Evolutionary conservation across 2,329 filamentous ascomycete genomes (phyloP), one percentile per base, ranked within the genome.

Genomic region (Orbilia blumenaviensis): DNA sequence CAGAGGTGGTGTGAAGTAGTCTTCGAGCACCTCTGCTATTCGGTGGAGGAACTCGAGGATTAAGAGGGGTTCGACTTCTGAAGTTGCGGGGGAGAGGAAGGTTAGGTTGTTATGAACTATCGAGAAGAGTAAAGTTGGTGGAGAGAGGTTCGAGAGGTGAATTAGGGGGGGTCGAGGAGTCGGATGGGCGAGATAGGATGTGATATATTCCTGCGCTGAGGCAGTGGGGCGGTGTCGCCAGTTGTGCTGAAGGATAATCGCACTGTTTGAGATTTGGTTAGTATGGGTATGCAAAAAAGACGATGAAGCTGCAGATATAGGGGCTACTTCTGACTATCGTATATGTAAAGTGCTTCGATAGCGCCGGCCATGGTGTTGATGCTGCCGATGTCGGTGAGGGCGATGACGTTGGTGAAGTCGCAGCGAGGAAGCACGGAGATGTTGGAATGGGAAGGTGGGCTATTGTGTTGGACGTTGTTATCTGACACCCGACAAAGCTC

Each of bases 261-360:
- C 91, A 84, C 94, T 97, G 79, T 42, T 56, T 8, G 7, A 48
- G 38, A 46, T 9, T 14, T n/a, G n/a, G 66, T 66, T 61, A 71
- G 58, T 44, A 36, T 42, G 12, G 12, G 27, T 18, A 21, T 42
- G 10, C 3, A 64, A 69, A 76, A 23, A 34, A 21, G 16, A 46
- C 41, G 76, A 78, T 71, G 67, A 44, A 32, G 61, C 81, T 41
- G 52, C 41, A 44, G 71, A 76, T 66, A 80, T 87, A 48, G 63
- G 46, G 71, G 71, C 81, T 85, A 96, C 94, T 94, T 93, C 84
- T 94, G 89, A 86, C 97, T 94, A 88, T 98, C 94, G 84, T 92
- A 97, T 83, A 99, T 93, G 86, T 98, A 94, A 81, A 99, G 87
- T 82, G 94, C 95, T 86, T 98, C 94, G 82, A 99, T 92, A 82